Conservation (phyloP, 2,329 filamentous ascomycete species). For the Parafenestella ontariensis region DNA sequence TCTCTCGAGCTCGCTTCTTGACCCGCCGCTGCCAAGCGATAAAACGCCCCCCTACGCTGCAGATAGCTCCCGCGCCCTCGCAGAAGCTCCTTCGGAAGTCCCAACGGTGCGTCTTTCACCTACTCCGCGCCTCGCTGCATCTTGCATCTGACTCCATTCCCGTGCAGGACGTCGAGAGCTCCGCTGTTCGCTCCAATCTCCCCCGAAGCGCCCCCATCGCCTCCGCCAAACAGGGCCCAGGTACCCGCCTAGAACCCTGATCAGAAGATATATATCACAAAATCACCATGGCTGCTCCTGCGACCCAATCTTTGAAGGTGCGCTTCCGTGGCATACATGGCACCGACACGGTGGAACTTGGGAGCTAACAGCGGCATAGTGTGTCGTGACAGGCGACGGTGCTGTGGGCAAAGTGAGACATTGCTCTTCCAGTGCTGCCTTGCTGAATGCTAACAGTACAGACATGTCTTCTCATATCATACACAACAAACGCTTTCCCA, state of each 20-base stretch:
- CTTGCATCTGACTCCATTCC: conserved; percentile 13
- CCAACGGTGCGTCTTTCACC: conserved; percentile 25
- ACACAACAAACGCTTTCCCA: conserved; percentile 99
- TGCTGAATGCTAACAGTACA: conserved; percentile 53
- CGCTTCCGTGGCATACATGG: conserved; percentile 1
- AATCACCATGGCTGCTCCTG: conserved; percentile 73
- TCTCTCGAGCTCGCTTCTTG: conserved; percentile 40
- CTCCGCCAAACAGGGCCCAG: conserved; percentile 29
- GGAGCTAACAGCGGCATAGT: conserved; percentile 62
- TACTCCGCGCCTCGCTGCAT: conserved; percentile 11
- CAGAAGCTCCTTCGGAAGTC: conserved; percentile 26
- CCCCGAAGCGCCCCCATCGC: conserved; percentile 27
- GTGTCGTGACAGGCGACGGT: conserved; percentile 98
- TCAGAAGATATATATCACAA: conserved; percentile 29
- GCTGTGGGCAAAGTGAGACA: conserved; percentile 90
- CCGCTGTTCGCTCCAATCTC: conserved; percentile 20
- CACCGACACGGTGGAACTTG: neutral
- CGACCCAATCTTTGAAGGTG: conserved; percentile 93
- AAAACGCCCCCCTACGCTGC: conserved; percentile 45
- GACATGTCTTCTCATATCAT: conserved; percentile 99
- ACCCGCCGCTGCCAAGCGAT: conserved; percentile 45
- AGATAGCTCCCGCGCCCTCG: conserved; percentile 35
- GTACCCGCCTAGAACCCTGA: conserved; percentile 29
- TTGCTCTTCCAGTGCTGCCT: conserved; percentile 21
- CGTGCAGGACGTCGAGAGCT: conserved; percentile 7